Evolutionary conservation across 2,329 filamentous ascomycete species (phyloP).

Genomic region (Apiospora aurea): DNA sequence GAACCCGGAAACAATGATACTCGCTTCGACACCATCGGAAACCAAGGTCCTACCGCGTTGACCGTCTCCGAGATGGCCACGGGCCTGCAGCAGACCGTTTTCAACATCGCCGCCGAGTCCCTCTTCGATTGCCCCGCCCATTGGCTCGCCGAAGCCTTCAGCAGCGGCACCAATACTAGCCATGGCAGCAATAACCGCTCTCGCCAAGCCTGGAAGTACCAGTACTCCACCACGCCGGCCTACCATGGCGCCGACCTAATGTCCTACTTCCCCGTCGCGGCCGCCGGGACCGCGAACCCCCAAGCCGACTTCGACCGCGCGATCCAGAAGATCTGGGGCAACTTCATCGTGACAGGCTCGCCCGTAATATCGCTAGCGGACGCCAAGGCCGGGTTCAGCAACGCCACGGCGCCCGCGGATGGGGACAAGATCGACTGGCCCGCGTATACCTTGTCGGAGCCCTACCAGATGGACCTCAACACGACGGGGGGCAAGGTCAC

Average conservation of each 20-base stretch:
- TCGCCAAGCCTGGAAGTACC: slow-evolving; percentile 52
- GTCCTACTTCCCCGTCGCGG: slow-evolving; percentile 44
- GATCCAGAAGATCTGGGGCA: slow-evolving; percentile 53
- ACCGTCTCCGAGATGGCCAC: slow-evolving; percentile 56
- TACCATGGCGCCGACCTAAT: slow-evolving; percentile 48
- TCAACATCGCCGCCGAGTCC: slow-evolving; percentile 61
- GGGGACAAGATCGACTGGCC: slow-evolving; percentile 42
- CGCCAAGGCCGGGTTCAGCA: slow-evolving; percentile 41
- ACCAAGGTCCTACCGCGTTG: slow-evolving; percentile 49
- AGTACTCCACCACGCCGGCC: slow-evolving; percentile 53
- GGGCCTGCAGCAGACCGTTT: slow-evolving; percentile 61
- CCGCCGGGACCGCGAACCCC: slow-evolving; percentile 32
- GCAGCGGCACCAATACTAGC: slow-evolving; percentile 30
- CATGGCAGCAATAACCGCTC: background rate
- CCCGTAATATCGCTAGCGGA: slow-evolving; percentile 46
- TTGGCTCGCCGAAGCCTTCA: slow-evolving; percentile 60
- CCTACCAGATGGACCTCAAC: slow-evolving; percentile 52
- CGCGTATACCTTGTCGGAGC: slow-evolving; percentile 38
- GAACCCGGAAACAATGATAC: slow-evolving; percentile 28
- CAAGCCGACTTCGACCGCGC: slow-evolving; percentile 41
- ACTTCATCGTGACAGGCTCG: slow-evolving; percentile 50
- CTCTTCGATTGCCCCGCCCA: slow-evolving; percentile 64
- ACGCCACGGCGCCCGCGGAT: slow-evolving; percentile 39
- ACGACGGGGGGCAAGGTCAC: slow-evolving; percentile 46
- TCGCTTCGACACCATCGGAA: slow-evolving; percentile 46